A percentile compares a stretch with the other conserved stretches of the same genome.
Evolutionary conservation across 1,139 yeast species (phyloP).

Genomic region (Pichia sp.): DNA sequence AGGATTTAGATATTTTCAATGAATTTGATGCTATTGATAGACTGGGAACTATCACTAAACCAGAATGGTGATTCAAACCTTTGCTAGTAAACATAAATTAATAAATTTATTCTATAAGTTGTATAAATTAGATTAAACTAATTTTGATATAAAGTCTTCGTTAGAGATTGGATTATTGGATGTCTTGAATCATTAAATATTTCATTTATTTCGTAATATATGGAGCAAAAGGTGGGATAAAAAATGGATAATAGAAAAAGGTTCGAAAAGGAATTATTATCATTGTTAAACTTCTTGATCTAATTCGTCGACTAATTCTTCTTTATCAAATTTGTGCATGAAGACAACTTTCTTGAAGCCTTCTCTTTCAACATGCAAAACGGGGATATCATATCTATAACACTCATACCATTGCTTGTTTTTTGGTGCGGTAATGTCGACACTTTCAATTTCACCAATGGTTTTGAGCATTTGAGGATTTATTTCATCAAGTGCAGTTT

Average conservation of each 20-base stretch:
- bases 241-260: too few relatives aligned
- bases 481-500: conserved; percentile 38
- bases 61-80: conserved; percentile 6
- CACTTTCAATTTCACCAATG: conserved; percentile 40
- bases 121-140: too few relatives aligned
- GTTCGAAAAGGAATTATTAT: too few relatives aligned
- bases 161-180: too few relatives aligned
- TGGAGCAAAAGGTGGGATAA: too few relatives aligned
- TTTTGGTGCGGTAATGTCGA: conserved; percentile 69
- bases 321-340: conserved; percentile 72
- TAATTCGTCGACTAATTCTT: conserved; percentile 51
- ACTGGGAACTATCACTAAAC: conserved; percentile 12
- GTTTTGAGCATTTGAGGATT: conserved; percentile 10
- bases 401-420: conserved; percentile 75
- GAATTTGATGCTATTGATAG: conserved; percentile 17
- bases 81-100: conserved; percentile 1
- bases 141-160: too few relatives aligned
- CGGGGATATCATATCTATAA: conserved; percentile 89
- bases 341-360: conserved; percentile 53
- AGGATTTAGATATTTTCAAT: conserved; percentile 14
- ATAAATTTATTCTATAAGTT: too few relatives aligned
- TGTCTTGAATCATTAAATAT: too few relatives aligned
- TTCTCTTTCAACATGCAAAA: conserved; percentile 64
- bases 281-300: conserved; percentile 29
- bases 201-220: too few relatives aligned